Evolutionary conservation across 345 rosid genomes (phyloP).

Genomic region (Populus deltoides): DNA sequence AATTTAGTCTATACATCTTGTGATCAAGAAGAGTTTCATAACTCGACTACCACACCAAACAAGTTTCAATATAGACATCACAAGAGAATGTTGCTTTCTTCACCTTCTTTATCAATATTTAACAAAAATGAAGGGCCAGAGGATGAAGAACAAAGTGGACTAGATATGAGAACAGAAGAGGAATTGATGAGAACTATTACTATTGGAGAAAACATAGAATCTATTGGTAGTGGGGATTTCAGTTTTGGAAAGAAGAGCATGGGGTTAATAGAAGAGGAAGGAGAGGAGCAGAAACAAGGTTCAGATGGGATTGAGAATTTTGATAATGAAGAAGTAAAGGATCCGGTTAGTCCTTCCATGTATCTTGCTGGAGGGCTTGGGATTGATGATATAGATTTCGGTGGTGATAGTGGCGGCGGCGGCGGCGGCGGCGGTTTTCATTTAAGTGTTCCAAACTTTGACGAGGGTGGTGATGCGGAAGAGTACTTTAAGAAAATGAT

Average conservation of each 20-base stretch:
- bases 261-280: conserved; percentile 44
- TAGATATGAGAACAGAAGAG: conserved; percentile 11
- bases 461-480: conserved; percentile 40
- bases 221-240: conserved; percentile 39
- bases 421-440: conserved; percentile 14
- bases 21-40: conserved; percentile 21
- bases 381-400: conserved; percentile 28
- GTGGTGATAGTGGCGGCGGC: conserved; percentile 21
- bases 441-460: conserved; percentile 37
- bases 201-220: conserved; percentile 41
- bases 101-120: conserved; percentile 55
- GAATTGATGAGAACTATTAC: conserved; percentile 42
- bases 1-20: conserved; percentile 10
- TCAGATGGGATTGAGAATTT: conserved; percentile 1
- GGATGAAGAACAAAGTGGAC: conserved; percentile 13
- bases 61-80: conserved; percentile 4
- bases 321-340: conserved; percentile 32
- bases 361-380: conserved; percentile 73
- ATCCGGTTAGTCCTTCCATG: conserved; percentile 59
- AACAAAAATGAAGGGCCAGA: conserved; percentile 29
- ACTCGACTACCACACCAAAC: conserved; percentile 9
- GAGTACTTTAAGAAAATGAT: conserved; percentile 55
- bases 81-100: conserved; percentile 48
- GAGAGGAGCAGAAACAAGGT: conserved; percentile 26
- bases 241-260: conserved; percentile 38